Conservation (phyloP, 176 grass and related monocot genomes). For the Chloris gayana region DNA sequence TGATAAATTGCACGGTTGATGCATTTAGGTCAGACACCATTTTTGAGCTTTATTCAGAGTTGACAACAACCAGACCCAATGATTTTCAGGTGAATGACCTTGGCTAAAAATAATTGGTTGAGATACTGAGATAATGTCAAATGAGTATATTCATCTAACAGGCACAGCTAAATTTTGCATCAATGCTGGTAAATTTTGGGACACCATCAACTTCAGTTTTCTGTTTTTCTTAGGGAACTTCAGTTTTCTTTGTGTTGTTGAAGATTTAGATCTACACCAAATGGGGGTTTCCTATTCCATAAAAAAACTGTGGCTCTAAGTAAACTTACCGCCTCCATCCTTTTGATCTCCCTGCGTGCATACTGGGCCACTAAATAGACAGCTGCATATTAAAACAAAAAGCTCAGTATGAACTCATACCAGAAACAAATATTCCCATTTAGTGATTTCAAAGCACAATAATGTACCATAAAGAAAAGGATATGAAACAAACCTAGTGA, state of each 20-base stretch:
- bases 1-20: conserved; percentile 17
- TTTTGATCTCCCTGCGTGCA: conserved; percentile 83
- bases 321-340: conserved; percentile 82
- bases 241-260: conserved; percentile 6
- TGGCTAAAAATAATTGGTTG: background rate
- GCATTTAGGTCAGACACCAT: conserved; percentile 4
- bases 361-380: conserved; percentile 86
- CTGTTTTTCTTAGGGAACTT: conserved; percentile 10
- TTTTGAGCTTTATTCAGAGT: conserved; percentile 21
- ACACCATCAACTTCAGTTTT: conserved; percentile 5
- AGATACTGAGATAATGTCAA: background rate
- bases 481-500: conserved; percentile 69
- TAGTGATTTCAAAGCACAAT: background rate
- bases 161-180: background rate
- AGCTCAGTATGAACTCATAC: conserved; percentile 5
- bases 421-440: conserved; percentile 4
- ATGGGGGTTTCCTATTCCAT: background rate
- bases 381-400: conserved; percentile 57
- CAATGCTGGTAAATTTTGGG: background rate
- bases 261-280: conserved; percentile 14
- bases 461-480: background rate
- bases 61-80: background rate
- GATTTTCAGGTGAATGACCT: conserved; percentile 7
- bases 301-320: background rate
- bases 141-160: conserved; percentile 15